Percentiles rank a stretch among this genome's conserved stretches.
phyloP scores from a whole-genome alignment of 2,329 filamentous ascomycete species.

The Lasiodiplodia theobromae region DNA sequence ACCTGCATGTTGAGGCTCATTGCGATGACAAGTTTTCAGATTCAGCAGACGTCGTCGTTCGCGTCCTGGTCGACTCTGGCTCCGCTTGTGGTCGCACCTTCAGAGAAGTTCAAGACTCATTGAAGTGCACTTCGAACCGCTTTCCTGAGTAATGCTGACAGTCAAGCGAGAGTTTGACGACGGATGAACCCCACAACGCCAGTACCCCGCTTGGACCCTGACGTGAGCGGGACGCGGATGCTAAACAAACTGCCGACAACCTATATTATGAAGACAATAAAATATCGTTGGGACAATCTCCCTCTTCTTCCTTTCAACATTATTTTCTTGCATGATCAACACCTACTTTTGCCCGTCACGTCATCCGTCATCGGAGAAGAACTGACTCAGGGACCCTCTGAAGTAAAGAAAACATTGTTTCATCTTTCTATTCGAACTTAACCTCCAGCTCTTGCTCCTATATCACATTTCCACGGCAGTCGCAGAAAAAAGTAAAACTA shows the following conservation, averaged over 20 bases:
- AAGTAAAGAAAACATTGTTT: neutral
- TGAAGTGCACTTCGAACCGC: neutral
- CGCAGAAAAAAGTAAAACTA: too few relatives aligned
- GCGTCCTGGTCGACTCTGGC: neutral
- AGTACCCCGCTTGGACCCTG: neutral
- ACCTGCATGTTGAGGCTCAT: neutral
- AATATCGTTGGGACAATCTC: neutral
- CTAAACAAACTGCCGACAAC: neutral
- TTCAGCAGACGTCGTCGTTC: neutral
- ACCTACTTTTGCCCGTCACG: neutral
- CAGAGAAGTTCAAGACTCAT: neutral
- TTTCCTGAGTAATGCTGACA: neutral
- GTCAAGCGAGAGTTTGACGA: neutral
- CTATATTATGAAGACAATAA: neutral
- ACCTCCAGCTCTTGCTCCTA: neutral
- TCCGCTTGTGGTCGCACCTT: neutral
- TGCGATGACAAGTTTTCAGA: neutral
- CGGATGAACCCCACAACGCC: slow-evolving; percentile 2
- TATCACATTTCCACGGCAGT: neutral
- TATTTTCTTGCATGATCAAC: neutral
- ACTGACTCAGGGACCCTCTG: neutral
- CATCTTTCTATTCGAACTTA: neutral
- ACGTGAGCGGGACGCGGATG: slow-evolving; percentile 1
- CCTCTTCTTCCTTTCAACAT: neutral
- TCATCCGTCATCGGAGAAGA: neutral